Conservation (phyloP, 2,329 filamentous ascomycete genomes). For the Aspergillus candidus region DNA sequence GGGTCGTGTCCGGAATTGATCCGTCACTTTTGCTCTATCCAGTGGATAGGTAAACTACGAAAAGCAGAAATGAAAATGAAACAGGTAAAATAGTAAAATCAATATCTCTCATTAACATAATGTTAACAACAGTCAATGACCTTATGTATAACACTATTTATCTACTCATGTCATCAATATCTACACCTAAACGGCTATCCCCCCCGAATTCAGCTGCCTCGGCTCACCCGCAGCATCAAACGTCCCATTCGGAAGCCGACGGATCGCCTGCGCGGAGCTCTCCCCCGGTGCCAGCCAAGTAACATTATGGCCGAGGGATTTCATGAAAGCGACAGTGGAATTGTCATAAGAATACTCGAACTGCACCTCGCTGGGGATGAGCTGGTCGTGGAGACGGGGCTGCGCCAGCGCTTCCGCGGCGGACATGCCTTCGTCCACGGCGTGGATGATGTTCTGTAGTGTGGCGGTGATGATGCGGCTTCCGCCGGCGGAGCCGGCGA, state of each 20-base stretch:
- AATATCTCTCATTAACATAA: no score
- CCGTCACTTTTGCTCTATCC: no score
- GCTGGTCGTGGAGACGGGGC: constrained; percentile 74
- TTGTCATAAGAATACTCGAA: constrained; percentile 68
- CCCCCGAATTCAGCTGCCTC: constrained; percentile 65
- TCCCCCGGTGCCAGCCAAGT: constrained; percentile 58
- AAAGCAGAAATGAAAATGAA: no score
- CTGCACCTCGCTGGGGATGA: constrained; percentile 62
- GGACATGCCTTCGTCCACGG: constrained; percentile 60
- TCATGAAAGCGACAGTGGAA: constrained; percentile 57
- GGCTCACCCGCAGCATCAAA: constrained; percentile 77
- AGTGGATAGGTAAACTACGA: no score
- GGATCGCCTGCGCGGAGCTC: constrained; percentile 67
- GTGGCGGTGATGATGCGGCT: constrained; percentile 77
- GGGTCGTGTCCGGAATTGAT: no score
- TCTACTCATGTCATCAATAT: neutral
- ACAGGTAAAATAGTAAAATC: no score
- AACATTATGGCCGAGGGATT: constrained; percentile 62
- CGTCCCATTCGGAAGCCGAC: constrained; percentile 54
- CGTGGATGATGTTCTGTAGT: constrained; percentile 65
- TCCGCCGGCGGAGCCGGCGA: constrained; percentile 72
- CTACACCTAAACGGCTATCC: constrained; percentile 46
- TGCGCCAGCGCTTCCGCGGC: constrained; percentile 56
- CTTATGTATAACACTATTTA: no score
- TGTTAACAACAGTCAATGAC: neutral